These are phyloP conservation scores for Withania somnifera DNA, from an alignment of 305 asterid genomes.

Conservation along the genomic window DNA sequence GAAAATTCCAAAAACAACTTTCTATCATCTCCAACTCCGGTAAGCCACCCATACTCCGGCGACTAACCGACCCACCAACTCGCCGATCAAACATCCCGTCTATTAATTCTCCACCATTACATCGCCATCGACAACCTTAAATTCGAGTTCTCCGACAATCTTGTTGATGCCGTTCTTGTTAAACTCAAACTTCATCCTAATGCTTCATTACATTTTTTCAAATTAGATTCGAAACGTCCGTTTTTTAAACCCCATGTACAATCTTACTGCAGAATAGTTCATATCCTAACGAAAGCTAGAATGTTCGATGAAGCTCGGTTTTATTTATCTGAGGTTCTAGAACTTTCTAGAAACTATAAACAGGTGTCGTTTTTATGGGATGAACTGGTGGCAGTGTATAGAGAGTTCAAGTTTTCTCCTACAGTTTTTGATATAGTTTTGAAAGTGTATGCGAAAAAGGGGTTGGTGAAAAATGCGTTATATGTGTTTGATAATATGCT, in stretches of 20 bases:
- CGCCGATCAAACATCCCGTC: constrained; percentile 45
- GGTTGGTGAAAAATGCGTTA: constrained; percentile 51
- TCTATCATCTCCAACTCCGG: not conserved
- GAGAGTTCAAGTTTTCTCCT: constrained; percentile 54
- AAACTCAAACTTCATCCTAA: constrained; percentile 51
- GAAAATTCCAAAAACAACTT: not conserved
- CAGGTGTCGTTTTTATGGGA: constrained; percentile 27
- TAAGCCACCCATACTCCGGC: not conserved
- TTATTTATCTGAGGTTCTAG: constrained; percentile 37
- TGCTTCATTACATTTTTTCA: constrained; percentile 65
- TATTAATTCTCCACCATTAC: constrained; percentile 58
- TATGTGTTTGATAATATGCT: constrained; percentile 84
- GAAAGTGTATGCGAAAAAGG: constrained; percentile 45
- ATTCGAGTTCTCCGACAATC: constrained; percentile 59
- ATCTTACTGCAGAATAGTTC: constrained; percentile 47
- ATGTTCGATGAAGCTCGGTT: constrained; percentile 54
- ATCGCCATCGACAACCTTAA: constrained; percentile 39
- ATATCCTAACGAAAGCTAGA: constrained; percentile 55
- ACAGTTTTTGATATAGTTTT: constrained; percentile 69
- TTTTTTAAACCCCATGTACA: constrained; percentile 47
- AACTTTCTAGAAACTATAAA: constrained; percentile 24
- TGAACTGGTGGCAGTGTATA: constrained; percentile 41
- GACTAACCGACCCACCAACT: constrained; percentile 10
- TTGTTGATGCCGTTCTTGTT: constrained; percentile 48
- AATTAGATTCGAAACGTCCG: constrained; percentile 40